phyloP scores from a whole-genome alignment of 352 stramenopile genomes.

The Globisporangium cystogenes region DNA sequence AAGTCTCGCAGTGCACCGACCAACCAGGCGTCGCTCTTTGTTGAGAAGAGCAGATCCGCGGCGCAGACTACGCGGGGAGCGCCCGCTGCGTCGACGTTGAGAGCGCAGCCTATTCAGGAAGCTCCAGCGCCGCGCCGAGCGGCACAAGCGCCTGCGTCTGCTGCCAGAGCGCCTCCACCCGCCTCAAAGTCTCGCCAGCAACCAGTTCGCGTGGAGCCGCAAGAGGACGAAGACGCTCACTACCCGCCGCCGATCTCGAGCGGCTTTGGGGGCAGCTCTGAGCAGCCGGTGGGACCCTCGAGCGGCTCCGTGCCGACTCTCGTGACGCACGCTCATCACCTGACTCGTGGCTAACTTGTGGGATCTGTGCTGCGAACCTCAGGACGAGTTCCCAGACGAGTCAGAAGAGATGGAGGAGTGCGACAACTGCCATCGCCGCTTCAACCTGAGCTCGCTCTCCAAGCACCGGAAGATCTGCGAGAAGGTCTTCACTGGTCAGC shows the following conservation, averaged over 20 bases:
- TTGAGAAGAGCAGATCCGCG: conserved; percentile 36
- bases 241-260: conserved; percentile 37
- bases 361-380: not conserved
- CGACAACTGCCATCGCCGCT: conserved; percentile 75
- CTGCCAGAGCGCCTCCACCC: conserved; percentile 8
- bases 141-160: not conserved
- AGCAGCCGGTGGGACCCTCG: conserved; percentile 21
- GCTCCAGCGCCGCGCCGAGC: conserved; percentile 3
- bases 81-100: conserved; percentile 2
- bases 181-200: conserved; percentile 11
- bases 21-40: conserved; percentile 61
- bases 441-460: conserved; percentile 60
- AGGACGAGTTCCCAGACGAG: conserved; percentile 52
- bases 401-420: conserved; percentile 66
- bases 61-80: conserved; percentile 18
- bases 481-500: conserved; percentile 81
- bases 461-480: conserved; percentile 86
- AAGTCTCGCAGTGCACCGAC: conserved; percentile 69
- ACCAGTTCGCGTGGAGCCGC: conserved; percentile 26
- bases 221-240: conserved; percentile 9
- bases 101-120: conserved; percentile 12
- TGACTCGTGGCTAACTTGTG: not conserved
- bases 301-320: not conserved
- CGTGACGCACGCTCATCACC: not conserved
- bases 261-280: conserved; percentile 27